Conservation (phyloP, 305 asterid genomes). For the Rubia tinctorum region DNA sequence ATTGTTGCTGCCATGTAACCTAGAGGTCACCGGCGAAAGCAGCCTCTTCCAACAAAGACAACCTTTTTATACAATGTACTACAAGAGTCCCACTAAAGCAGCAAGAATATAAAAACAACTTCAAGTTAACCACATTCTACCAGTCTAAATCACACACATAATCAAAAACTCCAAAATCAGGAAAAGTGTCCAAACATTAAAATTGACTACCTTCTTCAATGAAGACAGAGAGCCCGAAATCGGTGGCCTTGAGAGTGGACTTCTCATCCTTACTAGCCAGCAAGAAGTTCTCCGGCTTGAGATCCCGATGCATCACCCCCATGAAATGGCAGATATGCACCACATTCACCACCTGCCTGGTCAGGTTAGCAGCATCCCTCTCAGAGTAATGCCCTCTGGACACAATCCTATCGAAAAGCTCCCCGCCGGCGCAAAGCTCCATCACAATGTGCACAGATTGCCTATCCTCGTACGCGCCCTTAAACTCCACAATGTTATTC, state of each 20-base stretch:
- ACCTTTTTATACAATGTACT: neutral
- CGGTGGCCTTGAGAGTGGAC: conserved; percentile 77
- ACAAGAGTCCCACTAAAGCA: neutral
- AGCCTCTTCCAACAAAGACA: neutral
- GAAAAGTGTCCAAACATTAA: neutral
- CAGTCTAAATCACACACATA: neutral
- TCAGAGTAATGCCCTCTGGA: conserved; percentile 78
- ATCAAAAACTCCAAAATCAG: neutral
- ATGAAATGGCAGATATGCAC: conserved; percentile 84
- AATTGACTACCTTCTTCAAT: conserved; percentile 61
- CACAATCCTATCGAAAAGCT: conserved; percentile 71
- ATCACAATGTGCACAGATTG: conserved; percentile 63
- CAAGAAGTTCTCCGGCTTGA: conserved; percentile 85
- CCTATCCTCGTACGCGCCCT: conserved; percentile 79
- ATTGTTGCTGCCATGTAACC: no score
- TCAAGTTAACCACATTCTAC: neutral
- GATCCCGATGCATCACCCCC: conserved; percentile 96
- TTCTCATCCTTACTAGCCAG: conserved; percentile 61
- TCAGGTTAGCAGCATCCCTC: conserved; percentile 65
- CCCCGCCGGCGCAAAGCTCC: conserved; percentile 89
- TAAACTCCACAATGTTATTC: conserved; percentile 71
- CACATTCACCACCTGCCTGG: conserved; percentile 77
- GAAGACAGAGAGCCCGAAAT: conserved; percentile 87
- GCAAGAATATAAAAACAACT: neutral
- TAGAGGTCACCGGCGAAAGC: no score